These are phyloP conservation scores for Sporisorium exsertum DNA, from an alignment of 1,284 basidiomycete genomes.

Conservation along the genomic window DNA sequence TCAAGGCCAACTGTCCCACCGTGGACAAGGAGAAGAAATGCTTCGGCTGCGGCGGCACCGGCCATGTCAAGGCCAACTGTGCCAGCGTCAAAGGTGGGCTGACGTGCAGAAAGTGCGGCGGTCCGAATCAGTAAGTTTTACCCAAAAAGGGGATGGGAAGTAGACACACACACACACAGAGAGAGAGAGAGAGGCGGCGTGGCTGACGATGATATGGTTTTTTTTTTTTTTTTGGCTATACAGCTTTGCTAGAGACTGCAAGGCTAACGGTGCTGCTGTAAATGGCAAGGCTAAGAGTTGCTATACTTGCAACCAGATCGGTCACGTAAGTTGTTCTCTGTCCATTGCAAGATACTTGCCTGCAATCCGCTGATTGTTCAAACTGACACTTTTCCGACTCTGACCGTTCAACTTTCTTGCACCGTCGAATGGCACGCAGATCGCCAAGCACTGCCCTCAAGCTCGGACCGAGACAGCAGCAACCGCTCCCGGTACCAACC, in stretches of 20 bases:
- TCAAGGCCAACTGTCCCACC: constrained; percentile 22
- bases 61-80: constrained; percentile 18
- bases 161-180: no score
- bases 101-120: constrained; percentile 38
- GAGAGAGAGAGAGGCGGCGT: background rate
- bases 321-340: constrained; percentile 50
- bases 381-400: no score
- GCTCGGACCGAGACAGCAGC: constrained; percentile 1
- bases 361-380: no score
- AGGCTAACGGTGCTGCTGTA: constrained; percentile 16
- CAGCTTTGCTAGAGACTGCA: constrained; percentile 39
- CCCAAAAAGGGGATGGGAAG: no score
- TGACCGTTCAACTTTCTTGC: no score
- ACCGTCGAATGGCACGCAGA: constrained; percentile 7
- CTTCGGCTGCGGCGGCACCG: constrained; percentile 22
- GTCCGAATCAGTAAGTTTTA: constrained; percentile 31
- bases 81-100: constrained; percentile 10
- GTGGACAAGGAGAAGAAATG: constrained; percentile 13
- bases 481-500: constrained; percentile 30
- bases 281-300: constrained; percentile 28
- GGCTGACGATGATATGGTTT: background rate
- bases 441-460: constrained; percentile 41
- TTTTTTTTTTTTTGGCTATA: background rate
- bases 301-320: constrained; percentile 32
- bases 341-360: no score